phyloP scores from a whole-genome alignment of 202 grass and related monocot species.

The Digitaria exilis region DNA sequence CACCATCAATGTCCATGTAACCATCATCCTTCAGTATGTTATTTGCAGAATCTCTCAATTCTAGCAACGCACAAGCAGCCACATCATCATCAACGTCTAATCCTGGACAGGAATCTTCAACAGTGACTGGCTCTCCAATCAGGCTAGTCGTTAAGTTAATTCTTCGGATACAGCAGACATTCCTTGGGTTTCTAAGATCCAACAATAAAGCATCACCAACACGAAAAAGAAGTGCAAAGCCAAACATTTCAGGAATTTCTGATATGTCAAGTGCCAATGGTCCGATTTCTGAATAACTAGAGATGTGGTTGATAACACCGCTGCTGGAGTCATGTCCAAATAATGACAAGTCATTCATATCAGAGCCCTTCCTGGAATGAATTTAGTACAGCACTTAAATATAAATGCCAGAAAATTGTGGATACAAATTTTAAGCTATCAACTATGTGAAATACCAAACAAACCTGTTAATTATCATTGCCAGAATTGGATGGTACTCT shows the following conservation, averaged over 20 bases:
- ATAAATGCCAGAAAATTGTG: not conserved
- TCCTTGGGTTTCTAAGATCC: slow-evolving; percentile 81
- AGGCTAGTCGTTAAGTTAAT: slow-evolving; percentile 59
- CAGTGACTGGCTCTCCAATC: slow-evolving; percentile 59
- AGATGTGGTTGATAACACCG: slow-evolving; percentile 58
- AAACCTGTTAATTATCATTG: slow-evolving; percentile 86
- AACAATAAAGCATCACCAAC: slow-evolving; percentile 84
- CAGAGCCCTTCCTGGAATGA: slow-evolving; percentile 72
- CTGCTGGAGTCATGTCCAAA: slow-evolving; percentile 63
- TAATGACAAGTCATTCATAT: slow-evolving; percentile 75
- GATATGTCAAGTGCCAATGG: slow-evolving; percentile 79
- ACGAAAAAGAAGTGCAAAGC: slow-evolving; percentile 91
- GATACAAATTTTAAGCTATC: not conserved
- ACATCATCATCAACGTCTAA: slow-evolving; percentile 85
- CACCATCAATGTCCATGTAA: slow-evolving; percentile 92
- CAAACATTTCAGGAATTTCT: slow-evolving; percentile 81
- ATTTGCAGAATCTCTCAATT: slow-evolving; percentile 85
- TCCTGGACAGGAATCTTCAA: slow-evolving; percentile 77
- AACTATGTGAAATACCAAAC: slow-evolving; percentile 26
- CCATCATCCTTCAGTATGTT: slow-evolving; percentile 71
- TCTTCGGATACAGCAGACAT: slow-evolving; percentile 67
- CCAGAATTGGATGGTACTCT: slow-evolving; percentile 77
- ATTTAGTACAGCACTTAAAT: slow-evolving; percentile 26
- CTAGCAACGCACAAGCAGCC: slow-evolving; percentile 95
- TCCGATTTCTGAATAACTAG: slow-evolving; percentile 69